Evolutionary conservation across 192 early-diverging fungal species (phyloP).

Genomic region (Neocallimastix lanati): DNA sequence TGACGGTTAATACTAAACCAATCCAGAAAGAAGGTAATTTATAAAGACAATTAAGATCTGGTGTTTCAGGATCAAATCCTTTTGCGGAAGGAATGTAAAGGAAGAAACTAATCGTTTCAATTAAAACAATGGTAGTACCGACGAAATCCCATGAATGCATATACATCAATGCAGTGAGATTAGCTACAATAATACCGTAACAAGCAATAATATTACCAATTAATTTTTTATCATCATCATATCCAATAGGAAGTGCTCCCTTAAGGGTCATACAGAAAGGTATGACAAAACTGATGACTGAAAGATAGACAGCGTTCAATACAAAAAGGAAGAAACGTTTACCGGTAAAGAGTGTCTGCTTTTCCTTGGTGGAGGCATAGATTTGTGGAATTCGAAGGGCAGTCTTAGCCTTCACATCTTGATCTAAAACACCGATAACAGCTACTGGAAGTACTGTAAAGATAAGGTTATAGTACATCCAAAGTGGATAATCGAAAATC

Average conservation of each 20-base stretch:
- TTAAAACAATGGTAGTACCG: neutral
- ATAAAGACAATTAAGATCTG: conserved; percentile 43
- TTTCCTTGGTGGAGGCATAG: conserved; percentile 52
- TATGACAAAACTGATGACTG: conserved; percentile 59
- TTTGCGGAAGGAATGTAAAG: conserved; percentile 44
- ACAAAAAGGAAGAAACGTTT: conserved; percentile 69
- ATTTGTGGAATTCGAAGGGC: conserved; percentile 31
- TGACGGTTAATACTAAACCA: conserved; percentile 41
- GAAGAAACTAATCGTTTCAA: conserved; percentile 44
- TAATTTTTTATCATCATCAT: conserved; percentile 34
- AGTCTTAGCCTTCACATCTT: conserved; percentile 39
- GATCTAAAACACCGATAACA: conserved; percentile 36
- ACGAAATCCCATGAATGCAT: neutral
- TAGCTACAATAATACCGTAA: neutral
- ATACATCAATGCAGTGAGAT: neutral
- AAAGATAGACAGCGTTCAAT: conserved; percentile 82
- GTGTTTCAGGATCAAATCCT: conserved; percentile 31
- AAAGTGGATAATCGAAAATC: conserved; percentile 75
- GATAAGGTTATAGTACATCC: conserved; percentile 81
- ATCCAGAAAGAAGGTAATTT: conserved; percentile 55
- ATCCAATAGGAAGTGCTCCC: conserved; percentile 32
- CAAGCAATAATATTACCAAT: conserved; percentile 52
- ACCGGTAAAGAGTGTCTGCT: conserved; percentile 62
- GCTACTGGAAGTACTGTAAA: conserved; percentile 49
- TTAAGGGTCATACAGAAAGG: conserved; percentile 40